These are phyloP conservation scores for Biscogniauxia mediterranea DNA, from an alignment of 2,329 filamentous ascomycete genomes.

Conservation along the genomic window DNA sequence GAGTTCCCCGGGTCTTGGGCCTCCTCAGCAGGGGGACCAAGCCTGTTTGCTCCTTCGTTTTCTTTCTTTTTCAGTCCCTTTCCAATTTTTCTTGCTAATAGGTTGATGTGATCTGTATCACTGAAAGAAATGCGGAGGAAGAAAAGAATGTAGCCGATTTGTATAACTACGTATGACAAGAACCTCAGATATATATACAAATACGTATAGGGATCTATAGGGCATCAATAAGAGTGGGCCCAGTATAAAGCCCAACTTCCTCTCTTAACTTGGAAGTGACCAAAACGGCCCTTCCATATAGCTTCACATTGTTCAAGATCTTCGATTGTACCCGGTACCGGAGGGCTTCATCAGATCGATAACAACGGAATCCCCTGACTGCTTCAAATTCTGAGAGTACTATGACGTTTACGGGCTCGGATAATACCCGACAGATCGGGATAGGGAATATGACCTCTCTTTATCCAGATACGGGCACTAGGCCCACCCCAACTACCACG, in stretches of 20 bases:
- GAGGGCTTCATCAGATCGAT: background rate
- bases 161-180: background rate
- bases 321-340: background rate
- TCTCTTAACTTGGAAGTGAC: background rate
- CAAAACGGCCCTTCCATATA: background rate
- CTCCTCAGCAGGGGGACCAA: background rate
- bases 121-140: background rate
- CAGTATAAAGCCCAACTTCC: background rate
- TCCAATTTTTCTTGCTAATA: background rate
- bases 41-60: background rate
- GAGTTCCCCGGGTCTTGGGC: background rate
- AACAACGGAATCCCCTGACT: background rate
- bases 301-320: background rate
- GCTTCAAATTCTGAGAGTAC: background rate
- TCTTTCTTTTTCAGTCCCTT: background rate
- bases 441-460: background rate
- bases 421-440: background rate
- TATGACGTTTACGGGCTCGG: background rate
- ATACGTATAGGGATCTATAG: background rate
- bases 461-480: background rate
- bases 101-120: background rate
- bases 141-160: background rate
- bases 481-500: background rate
- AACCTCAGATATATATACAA: background rate
- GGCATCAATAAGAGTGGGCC: background rate